Evolutionary conservation across 306 rosid genomes (phyloP), one percentile per base, ranked within the genome.

Genomic region (Citrullus colocynthis): DNA sequence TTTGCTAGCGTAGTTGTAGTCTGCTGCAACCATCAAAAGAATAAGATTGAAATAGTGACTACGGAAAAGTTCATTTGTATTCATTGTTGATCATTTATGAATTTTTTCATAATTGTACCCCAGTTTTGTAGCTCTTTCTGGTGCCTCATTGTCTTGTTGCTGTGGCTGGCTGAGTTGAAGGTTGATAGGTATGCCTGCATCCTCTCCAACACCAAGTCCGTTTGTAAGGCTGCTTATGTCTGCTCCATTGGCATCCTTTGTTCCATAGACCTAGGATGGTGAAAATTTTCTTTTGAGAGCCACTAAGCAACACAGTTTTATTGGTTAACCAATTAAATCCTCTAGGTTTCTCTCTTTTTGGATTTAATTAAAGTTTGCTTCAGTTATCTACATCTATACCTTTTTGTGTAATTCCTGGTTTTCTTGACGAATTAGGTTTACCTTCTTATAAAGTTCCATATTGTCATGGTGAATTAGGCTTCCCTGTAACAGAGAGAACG

Each of bases 131-230:
- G 90, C 83, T 80, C 79, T 82, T 21, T 85, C 78, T 75, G 88
- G 81, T 80, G 82, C 75, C 80, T 87, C 80, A 14, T 82, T 55
- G 74, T 81, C 80, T 70, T 87, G 85, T 55, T 81, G 88, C 72
- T 86, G 92, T 80, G 97, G 98, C 81, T 88, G 98, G 86, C 90
- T 83, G 80, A 94, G 95, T 80, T 89, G 97, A 90, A 94, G 96
- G 81, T 83, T 83, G 79, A 94, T 92, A 5, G 95, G 89, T 17
- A 80, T 85, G 30, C 85, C 80, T 52, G 89, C 80, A 82, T 88
- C 91, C 75, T 91, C 91, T 85, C 81, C 84, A 51, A 85, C 81
- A 73, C 83, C 78, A 54, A 78, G 86, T 82, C 86, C 87, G 79
- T 85, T 81, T 74, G 85, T 80, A 74, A 85, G 81, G 62, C 79